Evolutionary conservation across 257 asterid species (phyloP), one percentile per base, ranked within the genome.

Genomic region (Thymus quinquecostatus): DNA sequence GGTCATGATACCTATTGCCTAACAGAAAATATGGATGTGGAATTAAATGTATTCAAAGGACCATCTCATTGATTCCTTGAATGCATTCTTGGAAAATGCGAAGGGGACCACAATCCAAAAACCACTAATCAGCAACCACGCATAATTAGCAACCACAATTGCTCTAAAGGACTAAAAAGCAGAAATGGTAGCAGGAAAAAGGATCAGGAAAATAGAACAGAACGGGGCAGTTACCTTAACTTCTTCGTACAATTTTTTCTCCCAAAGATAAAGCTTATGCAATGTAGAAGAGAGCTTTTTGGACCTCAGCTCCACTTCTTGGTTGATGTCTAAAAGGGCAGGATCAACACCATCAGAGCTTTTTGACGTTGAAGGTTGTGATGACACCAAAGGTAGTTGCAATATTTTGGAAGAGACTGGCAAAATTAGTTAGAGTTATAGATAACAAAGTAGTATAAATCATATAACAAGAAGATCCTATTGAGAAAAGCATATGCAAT

Each of bases 241-340:
- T 81, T 95, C 99, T 69, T 95, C 97, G 71, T 81, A 88, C 77
- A 95, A 81, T 72, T 95, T 95, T 82, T 92, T 95, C 92, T 95
- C 99, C 99, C 99, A 95, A 51, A 95, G 88, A 80, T 82, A 79
- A 59, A 95, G 81, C 84, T 95, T 91, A 44, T 88, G 97, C 75
- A 95, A 84, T 10, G 92, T 92, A 49, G 99, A 95, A 40, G 99
- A 92, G 70, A 95, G 90, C 67, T 72, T 90, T 73, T 64, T 88
- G 57, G 95, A 82, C 83, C 90, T 86, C 73, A 82, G 75, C 68
- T 77, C 87, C 83, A 88, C 43, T 53, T 84, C 95, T 60, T 81
- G 86, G 69, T 88, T 88, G 40, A 81, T 82, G 32, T 88, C 90
- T 54, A 83, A 57, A 43, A 70, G 50, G 60, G 86, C 76, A 4